Percentiles rank a stretch among this genome's conserved stretches.
These are phyloP conservation scores for Fomitopsis betulina DNA, from an alignment of 1,284 basidiomycete species.

Conservation along the genomic window DNA sequence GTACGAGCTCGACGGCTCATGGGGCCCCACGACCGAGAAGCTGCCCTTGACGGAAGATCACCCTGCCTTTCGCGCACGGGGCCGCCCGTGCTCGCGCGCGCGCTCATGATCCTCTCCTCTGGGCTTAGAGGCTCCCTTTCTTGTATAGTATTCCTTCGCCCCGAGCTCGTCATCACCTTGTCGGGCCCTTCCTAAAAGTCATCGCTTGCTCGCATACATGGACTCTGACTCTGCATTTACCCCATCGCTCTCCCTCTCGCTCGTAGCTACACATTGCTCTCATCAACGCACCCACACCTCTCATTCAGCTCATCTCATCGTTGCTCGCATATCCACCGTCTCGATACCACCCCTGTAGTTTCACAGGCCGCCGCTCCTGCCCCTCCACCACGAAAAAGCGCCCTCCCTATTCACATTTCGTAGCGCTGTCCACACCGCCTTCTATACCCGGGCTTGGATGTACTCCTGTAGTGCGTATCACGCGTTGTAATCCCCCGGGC, in stretches of 20 bases:
- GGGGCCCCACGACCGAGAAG: not conserved
- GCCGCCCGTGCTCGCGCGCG: constrained; percentile 24
- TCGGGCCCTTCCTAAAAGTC: not conserved
- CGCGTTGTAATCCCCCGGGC: not conserved
- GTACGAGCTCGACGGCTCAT: not conserved
- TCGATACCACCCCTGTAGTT: not conserved
- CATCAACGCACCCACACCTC: not conserved
- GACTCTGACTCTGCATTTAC: not conserved
- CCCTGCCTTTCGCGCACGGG: constrained; percentile 26
- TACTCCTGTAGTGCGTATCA: not conserved
- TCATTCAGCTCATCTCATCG: constrained; percentile 2
- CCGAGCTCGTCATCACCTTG: not conserved
- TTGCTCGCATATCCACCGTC: constrained; percentile 8
- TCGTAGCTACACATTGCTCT: constrained; percentile 1
- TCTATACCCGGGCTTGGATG: not conserved
- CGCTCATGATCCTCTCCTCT: constrained; percentile 15
- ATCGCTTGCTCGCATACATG: not conserved
- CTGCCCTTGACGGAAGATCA: constrained; percentile 17
- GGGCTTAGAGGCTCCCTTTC: not conserved
- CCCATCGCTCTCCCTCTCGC: not conserved
- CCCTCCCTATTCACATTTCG: not conserved
- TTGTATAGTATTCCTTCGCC: not conserved
- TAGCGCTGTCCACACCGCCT: not conserved
- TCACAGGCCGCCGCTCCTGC: not conserved
- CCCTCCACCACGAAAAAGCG: not conserved